Evolutionary conservation across 129 eudicot species (phyloP).

Genomic region (Artemisia argyi): DNA sequence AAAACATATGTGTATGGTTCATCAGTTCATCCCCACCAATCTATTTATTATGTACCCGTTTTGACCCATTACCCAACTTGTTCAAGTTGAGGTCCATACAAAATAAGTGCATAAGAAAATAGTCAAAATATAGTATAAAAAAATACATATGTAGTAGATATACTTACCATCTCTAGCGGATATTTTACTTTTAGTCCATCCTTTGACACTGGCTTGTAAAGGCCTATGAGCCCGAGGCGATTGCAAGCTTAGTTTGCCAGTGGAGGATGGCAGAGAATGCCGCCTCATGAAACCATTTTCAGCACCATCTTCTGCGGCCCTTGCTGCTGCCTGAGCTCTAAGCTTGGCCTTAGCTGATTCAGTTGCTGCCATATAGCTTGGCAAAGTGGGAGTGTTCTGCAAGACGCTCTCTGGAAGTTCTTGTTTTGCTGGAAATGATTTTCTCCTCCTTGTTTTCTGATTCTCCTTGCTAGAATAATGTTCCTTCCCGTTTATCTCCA

Average conservation of each 20-base stretch:
- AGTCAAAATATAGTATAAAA: neutral
- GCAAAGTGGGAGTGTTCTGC: constrained; percentile 59
- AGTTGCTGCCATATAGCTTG: constrained; percentile 94
- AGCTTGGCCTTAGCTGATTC: constrained; percentile 89
- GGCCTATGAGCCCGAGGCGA: constrained; percentile 77
- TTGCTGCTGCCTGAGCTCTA: constrained; percentile 59
- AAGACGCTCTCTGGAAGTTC: constrained; percentile 57
- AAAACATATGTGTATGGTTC: too few species aligned
- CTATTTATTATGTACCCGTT: too few species aligned
- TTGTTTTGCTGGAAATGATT: constrained; percentile 63
- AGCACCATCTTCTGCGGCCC: constrained; percentile 52
- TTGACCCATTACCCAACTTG: too few species aligned
- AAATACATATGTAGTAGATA: neutral
- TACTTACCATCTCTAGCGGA: constrained; percentile 64
- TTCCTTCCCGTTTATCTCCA: constrained; percentile 51
- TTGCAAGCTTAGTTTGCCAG: constrained; percentile 52
- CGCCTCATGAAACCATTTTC: constrained; percentile 65
- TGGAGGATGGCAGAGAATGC: constrained; percentile 84
- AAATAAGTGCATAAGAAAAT: too few species aligned
- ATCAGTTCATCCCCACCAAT: too few species aligned
- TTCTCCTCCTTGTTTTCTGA: constrained; percentile 61
- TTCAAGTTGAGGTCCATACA: too few species aligned
- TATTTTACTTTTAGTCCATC: constrained; percentile 52
- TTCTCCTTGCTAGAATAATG: constrained; percentile 47
- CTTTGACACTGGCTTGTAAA: constrained; percentile 63